Evolutionary conservation across 306 rosid species (phyloP).

Genomic region (Vachellia pachyceras): DNA sequence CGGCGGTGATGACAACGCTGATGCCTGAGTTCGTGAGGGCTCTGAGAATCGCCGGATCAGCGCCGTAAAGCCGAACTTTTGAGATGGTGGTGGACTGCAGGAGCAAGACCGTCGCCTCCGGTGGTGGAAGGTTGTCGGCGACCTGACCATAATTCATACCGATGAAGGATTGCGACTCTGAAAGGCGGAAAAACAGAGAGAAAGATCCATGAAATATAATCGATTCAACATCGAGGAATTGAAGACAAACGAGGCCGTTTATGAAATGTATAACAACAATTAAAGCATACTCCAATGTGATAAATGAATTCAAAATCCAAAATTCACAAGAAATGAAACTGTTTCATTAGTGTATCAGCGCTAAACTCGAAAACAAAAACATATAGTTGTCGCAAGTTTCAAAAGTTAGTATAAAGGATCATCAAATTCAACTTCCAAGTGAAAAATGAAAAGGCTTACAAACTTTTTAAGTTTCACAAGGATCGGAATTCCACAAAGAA

Average conservation of each 20-base stretch:
- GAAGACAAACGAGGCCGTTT: background rate
- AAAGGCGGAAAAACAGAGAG: slow-evolving; percentile 10
- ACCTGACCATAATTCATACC: slow-evolving; percentile 88
- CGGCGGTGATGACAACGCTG: slow-evolving; percentile 61
- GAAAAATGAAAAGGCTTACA: background rate
- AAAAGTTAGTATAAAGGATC: background rate
- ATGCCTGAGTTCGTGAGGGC: slow-evolving; percentile 72
- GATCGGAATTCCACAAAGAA: background rate
- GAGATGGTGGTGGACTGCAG: slow-evolving; percentile 71
- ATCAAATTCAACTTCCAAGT: background rate
- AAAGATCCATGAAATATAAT: background rate
- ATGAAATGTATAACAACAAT: background rate
- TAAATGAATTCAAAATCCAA: background rate
- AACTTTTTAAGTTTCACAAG: background rate
- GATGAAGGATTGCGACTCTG: slow-evolving; percentile 83
- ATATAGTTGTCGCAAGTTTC: background rate
- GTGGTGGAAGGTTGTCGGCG: slow-evolving; percentile 81
- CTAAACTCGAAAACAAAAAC: background rate
- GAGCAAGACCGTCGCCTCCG: slow-evolving; percentile 52
- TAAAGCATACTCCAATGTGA: background rate
- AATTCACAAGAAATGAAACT: background rate
- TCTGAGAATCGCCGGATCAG: slow-evolving; percentile 67
- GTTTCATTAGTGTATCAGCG: background rate
- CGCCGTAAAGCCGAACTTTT: slow-evolving; percentile 69
- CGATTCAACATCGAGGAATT: background rate